Base-by-base conservation (phyloP, 768 basidiomycete genomes). In the Auricularia sp. region DNA sequence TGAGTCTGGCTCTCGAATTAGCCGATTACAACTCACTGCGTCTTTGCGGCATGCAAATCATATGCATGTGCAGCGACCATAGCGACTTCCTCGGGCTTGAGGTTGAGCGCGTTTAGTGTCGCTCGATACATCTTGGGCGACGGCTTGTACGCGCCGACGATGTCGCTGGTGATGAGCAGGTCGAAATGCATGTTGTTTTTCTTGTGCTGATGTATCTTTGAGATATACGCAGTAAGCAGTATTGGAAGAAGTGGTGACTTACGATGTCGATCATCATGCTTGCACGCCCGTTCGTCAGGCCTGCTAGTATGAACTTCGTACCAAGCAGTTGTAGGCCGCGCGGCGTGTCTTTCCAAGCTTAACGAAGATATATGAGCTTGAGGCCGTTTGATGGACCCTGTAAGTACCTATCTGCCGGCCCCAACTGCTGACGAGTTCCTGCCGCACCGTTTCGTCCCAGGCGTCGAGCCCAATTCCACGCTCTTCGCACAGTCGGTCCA, bases 61-160 rank as follows among this genome's bases (percentile, higher is more conserved):
- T 51, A 64, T 4, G 45, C 63, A 33, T 64, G 63, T 5, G 47
- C 54, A 24, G 63, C 63, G 34, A 64, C 47, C 47, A 64, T 54
- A 34, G 63, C 63, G 33, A 36, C n/a, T 34, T 64, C 63, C 5
- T 36, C 47, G 1, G 47, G 47, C 54, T 64, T 33, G 24, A 59
- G 11, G 18, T 56, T 33, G 3, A 64, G 47, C 0, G 47, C 47
- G 16, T 3, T 8, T 1, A 64, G 47, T 3, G 33, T 34, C 8
- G 24, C 7, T 21, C 37, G 47, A 33, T 64, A 64, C 21, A 56
- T 47, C 33, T 36, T 34, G 10, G 63, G 63, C 24, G 47, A 35
- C 29, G 63, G 63, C 34, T 64, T 64, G 37, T 64, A 64, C 3
- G 45, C 63, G 63, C 37, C 47, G 14, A 64, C 11, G 47, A 54